Evolutionary conservation across 768 basidiomycete species (phyloP).

Genomic region (Pleurotus djamor): DNA sequence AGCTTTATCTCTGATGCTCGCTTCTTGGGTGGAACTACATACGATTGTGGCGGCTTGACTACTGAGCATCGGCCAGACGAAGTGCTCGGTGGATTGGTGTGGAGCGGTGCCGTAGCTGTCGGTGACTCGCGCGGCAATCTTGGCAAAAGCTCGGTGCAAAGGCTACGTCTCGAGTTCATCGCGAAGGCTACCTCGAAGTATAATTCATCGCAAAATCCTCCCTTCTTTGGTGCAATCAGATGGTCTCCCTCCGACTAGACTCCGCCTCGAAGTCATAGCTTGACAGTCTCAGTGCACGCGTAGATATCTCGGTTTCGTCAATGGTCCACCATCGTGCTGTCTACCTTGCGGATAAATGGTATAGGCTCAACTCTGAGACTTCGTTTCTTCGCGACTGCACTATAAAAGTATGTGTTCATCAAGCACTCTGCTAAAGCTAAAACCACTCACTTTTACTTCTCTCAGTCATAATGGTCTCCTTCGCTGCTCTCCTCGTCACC

Average conservation of each 20-base stretch:
- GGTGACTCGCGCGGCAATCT: not conserved
- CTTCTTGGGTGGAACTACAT: too few species aligned
- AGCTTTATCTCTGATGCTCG: too few species aligned
- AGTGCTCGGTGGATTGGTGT: not conserved
- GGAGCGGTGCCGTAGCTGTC: not conserved
- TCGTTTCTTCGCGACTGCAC: not conserved
- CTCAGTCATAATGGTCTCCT: conserved; percentile 2
- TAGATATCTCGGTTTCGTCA: not conserved
- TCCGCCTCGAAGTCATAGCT: not conserved
- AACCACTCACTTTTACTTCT: not conserved
- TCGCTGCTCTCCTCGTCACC: conserved; percentile 14
- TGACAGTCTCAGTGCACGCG: not conserved
- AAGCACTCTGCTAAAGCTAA: not conserved
- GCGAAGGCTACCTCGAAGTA: not conserved
- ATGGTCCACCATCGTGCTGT: not conserved
- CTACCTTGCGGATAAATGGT: not conserved
- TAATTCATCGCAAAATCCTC: not conserved
- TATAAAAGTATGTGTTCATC: not conserved
- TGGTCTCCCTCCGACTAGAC: not conserved
- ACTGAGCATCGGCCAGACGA: not conserved
- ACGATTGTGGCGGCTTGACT: too few species aligned
- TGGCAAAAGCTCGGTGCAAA: not conserved
- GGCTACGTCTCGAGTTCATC: not conserved
- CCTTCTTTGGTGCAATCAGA: not conserved
- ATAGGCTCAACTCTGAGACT: not conserved